These are phyloP conservation scores for Umbelopsis ramanniana DNA, from an alignment of 192 early-diverging fungal genomes.

Conservation along the genomic window DNA sequence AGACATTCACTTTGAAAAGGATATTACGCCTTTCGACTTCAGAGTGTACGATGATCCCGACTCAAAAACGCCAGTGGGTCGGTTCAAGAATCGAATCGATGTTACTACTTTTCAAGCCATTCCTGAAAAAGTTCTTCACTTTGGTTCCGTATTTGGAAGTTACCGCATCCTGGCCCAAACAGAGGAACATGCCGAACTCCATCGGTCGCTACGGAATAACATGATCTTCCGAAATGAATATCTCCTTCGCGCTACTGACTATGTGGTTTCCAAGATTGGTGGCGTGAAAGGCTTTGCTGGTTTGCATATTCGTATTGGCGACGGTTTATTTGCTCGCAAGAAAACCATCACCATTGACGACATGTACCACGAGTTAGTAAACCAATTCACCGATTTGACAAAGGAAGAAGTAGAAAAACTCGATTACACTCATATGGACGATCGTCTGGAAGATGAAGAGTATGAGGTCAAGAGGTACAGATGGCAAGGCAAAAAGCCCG, in stretches of 20 bases:
- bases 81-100: constrained; percentile 45
- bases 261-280: constrained; percentile 51
- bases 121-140: constrained; percentile 48
- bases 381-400: constrained; percentile 42
- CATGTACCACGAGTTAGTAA: constrained; percentile 49
- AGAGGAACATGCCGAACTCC: constrained; percentile 44
- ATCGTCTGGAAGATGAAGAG: constrained; percentile 37
- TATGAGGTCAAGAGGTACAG: constrained; percentile 41
- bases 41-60: constrained; percentile 57
- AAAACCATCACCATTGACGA: constrained; percentile 52
- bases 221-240: constrained; percentile 56
- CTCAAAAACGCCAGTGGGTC: constrained; percentile 37
- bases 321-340: constrained; percentile 51
- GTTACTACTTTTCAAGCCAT: constrained; percentile 40
- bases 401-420: constrained; percentile 35
- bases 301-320: constrained; percentile 56
- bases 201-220: constrained; percentile 41
- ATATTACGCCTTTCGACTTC: constrained; percentile 55
- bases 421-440: constrained; percentile 36
- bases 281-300: constrained; percentile 52
- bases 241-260: constrained; percentile 45
- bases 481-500: not conserved
- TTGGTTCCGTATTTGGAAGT: constrained; percentile 57
- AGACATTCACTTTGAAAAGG: constrained; percentile 52
- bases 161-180: constrained; percentile 50